These are phyloP conservation scores for Spiraea crenata DNA, from an alignment of 331 rosid genomes.

Conservation along the genomic window DNA sequence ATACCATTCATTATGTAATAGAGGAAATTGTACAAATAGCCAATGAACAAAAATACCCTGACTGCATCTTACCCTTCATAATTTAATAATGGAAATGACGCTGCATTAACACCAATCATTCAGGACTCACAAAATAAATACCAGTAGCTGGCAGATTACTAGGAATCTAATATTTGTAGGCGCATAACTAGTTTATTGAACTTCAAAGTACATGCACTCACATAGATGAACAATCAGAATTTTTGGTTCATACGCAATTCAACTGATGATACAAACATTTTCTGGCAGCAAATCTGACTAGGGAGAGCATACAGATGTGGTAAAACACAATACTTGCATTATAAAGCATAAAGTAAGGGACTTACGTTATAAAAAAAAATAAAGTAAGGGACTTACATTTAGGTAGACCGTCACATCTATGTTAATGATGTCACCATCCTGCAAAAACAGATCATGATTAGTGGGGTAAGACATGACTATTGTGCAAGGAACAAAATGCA, in stretches of 20 bases:
- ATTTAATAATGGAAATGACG: background rate
- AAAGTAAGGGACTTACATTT: slow-evolving; percentile 74
- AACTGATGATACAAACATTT: background rate
- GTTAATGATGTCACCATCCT: slow-evolving; percentile 92
- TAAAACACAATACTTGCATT: background rate
- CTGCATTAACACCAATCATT: background rate
- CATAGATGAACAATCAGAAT: background rate
- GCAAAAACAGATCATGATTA: slow-evolving; percentile 37
- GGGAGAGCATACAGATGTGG: slow-evolving; percentile 3
- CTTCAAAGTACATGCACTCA: background rate
- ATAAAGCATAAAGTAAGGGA: slow-evolving; percentile 9
- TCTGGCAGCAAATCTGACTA: background rate
- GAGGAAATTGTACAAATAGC: background rate
- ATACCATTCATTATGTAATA: background rate
- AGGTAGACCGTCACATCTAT: slow-evolving; percentile 95
- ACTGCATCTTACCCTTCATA: background rate
- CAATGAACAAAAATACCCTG: background rate
- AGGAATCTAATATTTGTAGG: background rate
- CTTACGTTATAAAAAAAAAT: too few relatives aligned
- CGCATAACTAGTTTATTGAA: background rate
- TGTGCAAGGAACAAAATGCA: slow-evolving; percentile 18
- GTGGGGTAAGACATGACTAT: slow-evolving; percentile 25
- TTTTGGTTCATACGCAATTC: background rate
- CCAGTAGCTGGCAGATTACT: background rate
- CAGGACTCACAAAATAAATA: background rate